Percentiles rank a stretch among this genome's conserved stretches.
These are phyloP conservation scores for Botrytis byssoidea DNA, from an alignment of 2,329 filamentous ascomycete genomes.

Conservation along the genomic window DNA sequence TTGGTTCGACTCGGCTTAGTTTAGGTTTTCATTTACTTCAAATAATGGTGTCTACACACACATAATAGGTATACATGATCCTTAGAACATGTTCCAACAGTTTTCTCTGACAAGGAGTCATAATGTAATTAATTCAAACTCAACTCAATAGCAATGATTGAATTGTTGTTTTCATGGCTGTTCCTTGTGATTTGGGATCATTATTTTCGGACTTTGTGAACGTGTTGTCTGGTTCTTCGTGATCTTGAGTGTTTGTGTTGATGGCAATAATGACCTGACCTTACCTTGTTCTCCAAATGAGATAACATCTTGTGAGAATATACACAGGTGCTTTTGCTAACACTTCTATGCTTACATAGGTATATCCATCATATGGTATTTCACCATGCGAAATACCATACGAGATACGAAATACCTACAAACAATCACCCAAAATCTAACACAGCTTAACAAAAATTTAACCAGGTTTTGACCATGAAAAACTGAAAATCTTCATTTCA, in stretches of 20 bases:
- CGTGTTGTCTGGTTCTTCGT: accelerated
- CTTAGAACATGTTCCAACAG: background rate
- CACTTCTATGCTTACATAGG: background rate
- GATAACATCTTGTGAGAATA: background rate
- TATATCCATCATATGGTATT: background rate
- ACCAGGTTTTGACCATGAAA: background rate
- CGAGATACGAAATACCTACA: background rate
- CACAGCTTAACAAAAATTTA: background rate
- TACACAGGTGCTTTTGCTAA: background rate
- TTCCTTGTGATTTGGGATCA: background rate
- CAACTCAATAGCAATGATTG: background rate
- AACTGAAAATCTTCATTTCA: background rate
- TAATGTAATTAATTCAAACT: background rate
- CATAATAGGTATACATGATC: background rate
- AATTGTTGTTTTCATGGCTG: accelerated
- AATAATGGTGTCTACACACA: background rate
- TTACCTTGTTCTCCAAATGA: background rate
- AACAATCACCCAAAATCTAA: background rate
- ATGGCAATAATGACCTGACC: background rate
- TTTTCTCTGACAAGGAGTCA: background rate
- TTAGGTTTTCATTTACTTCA: background rate
- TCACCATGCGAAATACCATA: background rate
- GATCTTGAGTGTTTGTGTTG: accelerated
- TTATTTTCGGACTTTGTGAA: background rate
- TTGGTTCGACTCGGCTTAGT: background rate